These are phyloP conservation scores for Bipolaris bicolor DNA, from an alignment of 2,329 filamentous ascomycete species.

Conservation along the genomic window DNA sequence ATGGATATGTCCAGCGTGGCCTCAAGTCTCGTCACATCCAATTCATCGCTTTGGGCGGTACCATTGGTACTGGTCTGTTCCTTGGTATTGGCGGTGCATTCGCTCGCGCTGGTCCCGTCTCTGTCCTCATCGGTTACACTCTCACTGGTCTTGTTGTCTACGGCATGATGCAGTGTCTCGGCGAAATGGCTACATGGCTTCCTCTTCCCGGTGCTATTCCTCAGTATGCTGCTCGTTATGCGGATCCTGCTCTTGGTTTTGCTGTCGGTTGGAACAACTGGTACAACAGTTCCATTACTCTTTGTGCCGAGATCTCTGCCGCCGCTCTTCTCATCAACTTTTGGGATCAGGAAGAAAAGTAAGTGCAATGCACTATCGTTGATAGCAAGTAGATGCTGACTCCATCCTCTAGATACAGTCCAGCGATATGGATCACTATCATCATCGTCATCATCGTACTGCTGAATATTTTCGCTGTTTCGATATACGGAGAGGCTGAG, in stretches of 20 bases:
- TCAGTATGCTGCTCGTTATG: slow-evolving; percentile 49
- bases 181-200: slow-evolving; percentile 52
- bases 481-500: slow-evolving; percentile 56
- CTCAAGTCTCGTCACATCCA: slow-evolving; percentile 63
- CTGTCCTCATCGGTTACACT: slow-evolving; percentile 46
- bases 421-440: slow-evolving; percentile 44
- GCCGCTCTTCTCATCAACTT: slow-evolving; percentile 42
- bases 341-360: slow-evolving; percentile 42
- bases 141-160: slow-evolving; percentile 45
- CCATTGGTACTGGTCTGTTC: slow-evolving; percentile 54
- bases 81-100: slow-evolving; percentile 45
- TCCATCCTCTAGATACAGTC: slow-evolving; percentile 4
- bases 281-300: slow-evolving; percentile 44
- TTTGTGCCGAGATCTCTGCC: slow-evolving; percentile 47
- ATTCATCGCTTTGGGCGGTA: slow-evolving; percentile 66
- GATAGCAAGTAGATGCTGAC: not conserved
- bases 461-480: slow-evolving; percentile 47
- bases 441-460: slow-evolving; percentile 44
- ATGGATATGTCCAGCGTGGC: slow-evolving; percentile 25
- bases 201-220: slow-evolving; percentile 48
- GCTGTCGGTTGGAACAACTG: slow-evolving; percentile 34
- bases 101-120: slow-evolving; percentile 42
- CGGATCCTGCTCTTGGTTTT: slow-evolving; percentile 54
- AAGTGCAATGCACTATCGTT: not conserved
- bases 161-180: slow-evolving; percentile 52